Evolutionary conservation across 2,329 filamentous ascomycete genomes (phyloP), one percentile per base, ranked within the genome.

Genomic region (Scopulariopsis brevicaulis): DNA sequence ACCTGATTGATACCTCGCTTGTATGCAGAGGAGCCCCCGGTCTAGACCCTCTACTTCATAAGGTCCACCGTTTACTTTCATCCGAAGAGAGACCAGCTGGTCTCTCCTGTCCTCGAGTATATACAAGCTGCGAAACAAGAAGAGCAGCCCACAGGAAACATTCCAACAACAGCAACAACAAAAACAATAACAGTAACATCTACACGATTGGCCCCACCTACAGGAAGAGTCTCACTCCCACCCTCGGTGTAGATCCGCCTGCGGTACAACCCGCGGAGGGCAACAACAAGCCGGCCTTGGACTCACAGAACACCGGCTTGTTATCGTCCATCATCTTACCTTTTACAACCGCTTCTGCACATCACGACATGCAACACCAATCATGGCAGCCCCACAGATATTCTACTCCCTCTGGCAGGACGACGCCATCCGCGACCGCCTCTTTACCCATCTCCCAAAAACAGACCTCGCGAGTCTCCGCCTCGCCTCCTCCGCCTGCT

Each of bases 401-500:
- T 80, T 84, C 69, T 75, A 81, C 73, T 71, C 75, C 73, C 73
- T 83, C 67, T 78, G 81, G 74, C 76, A 79, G 68, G 73, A 75
- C 62, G 73, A 78, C 52, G 64, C 67, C 63, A 72, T 82, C 71
- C 74, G 77, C 58, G 73, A 80, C 66, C 68, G 61, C 54, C 73
- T 84, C 65, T 75, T 83, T 64, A 70, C 74, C 59, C 64, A 73
- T 57, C 71, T 84, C 62, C 68, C 75, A 62, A 77, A 74, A 56
- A 65, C 74, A 60, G 80, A 82, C 64, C 70, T 83, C 62, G 80
- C 80, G 72, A 74, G 78, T 62, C 65, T 91, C 57, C 83, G 88
- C 60, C 77, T 86, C 58, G 79, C 84, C 64, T 87, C 82, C 65
- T 84, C 86, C 65, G 84, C 87, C 64, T 87, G 84, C 72, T 85